Conservation (phyloP, 495 filamentous ascomycete genomes). For the Xylaria bambusicola region DNA sequence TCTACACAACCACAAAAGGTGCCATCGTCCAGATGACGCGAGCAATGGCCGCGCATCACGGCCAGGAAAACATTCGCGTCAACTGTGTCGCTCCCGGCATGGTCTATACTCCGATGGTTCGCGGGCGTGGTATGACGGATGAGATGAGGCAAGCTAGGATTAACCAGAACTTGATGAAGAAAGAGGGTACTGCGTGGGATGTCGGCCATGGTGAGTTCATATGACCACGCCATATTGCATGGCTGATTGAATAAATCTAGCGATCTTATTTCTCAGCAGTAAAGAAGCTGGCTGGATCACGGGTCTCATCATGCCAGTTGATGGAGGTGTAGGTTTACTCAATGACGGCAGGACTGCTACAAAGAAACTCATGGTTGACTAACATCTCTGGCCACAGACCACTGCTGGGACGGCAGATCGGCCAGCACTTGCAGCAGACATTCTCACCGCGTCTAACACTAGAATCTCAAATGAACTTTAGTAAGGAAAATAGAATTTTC, state of each 20-base stretch:
- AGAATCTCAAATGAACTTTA: neutral
- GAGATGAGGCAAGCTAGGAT: slow-evolving; percentile 12
- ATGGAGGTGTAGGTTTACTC: slow-evolving; percentile 15
- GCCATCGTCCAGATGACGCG: slow-evolving; percentile 65
- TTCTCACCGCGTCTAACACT: neutral
- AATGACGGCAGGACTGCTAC: too few relatives aligned
- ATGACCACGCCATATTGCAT: too few relatives aligned
- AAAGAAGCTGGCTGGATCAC: slow-evolving; percentile 15
- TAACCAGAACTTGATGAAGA: slow-evolving; percentile 10
- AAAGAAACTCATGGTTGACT: too few relatives aligned
- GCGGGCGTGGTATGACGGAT: slow-evolving; percentile 10
- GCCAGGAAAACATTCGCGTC: slow-evolving; percentile 55
- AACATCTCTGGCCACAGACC: neutral
- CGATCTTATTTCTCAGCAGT: slow-evolving; percentile 4
- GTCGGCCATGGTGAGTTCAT: slow-evolving; percentile 7
- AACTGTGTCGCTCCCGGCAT: slow-evolving; percentile 59
- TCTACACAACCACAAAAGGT: slow-evolving; percentile 61
- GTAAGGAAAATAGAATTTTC: too few relatives aligned
- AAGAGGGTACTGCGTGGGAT: slow-evolving; percentile 14
- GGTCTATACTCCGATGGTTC: slow-evolving; percentile 13
- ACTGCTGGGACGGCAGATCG: slow-evolving; percentile 9
- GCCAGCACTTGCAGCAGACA: slow-evolving; percentile 2
- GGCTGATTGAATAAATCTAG: neutral
- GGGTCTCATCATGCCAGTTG: slow-evolving; percentile 12
- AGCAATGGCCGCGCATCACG: slow-evolving; percentile 60